Evolutionary conservation across 768 basidiomycete genomes (phyloP), one percentile per base, ranked within the genome.

Genomic region (Amanita pseudoporphyria): DNA sequence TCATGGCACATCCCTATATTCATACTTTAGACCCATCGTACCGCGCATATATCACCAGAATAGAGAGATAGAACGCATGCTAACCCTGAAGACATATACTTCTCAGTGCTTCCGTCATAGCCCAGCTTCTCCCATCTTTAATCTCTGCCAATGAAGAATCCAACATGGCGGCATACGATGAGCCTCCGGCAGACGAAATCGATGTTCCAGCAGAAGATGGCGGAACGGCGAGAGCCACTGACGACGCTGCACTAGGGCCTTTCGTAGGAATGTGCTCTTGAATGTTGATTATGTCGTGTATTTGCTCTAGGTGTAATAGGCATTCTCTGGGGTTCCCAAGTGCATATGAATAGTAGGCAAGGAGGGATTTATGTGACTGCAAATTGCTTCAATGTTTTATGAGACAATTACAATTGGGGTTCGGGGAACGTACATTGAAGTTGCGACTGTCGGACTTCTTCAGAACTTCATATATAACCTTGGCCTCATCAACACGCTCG

Each of bases 291-390:
- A 84, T 63, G 45, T 78, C 71, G 9, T 76, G 73, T 5, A 86
- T 74, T 56, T 73, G 70, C 18, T 62, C 60, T 2, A 89, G 70
- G 56, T 84, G 70, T 2, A 66, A 56, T 12, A 94, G 66, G 51
- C 87, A 90, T 49, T 79, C 76, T 2, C 70, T 63, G 14, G 82
- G 82, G 21, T 76, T 71, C 22, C 82, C 79, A 6, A 90, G 63
- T 0, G 90, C 87, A 63, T 87, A 90, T 3, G 82, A 80, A 58
- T 86, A 85, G 63, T 89, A 90, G 2, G 87, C 88, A 43, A 88
- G 68, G 0, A 78, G 73, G 51, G 88, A 71, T 54, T 75, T 69
- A 13, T 87, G 69, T 9, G 81, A 81, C 88, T 92, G 56, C 24
- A 43, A 46, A 52, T 55, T 33, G 56, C 47, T 52, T 55, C 1